Evolutionary conservation across 257 asterid species (phyloP), one percentile per base, ranked within the genome.

Genomic region (Nicotiana attenuata): DNA sequence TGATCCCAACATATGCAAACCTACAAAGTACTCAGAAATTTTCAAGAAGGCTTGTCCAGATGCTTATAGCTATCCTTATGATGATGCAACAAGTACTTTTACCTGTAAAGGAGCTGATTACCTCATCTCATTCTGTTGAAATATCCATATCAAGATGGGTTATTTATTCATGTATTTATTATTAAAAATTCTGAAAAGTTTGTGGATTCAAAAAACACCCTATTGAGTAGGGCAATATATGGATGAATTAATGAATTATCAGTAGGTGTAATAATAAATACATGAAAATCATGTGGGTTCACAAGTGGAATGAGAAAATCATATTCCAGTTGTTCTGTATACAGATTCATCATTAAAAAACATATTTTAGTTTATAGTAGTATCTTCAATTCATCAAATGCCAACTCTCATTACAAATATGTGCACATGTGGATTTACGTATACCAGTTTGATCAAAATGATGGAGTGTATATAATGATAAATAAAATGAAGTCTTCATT

Each of bases 41-140:
- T 91, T 93, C 85, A 92, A 93, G 87, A 81, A 8, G 31, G 85
- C 89, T 75, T 91, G 98, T 85, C 97, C 92, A 1, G 84, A 83
- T 0, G 85, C 94, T n/a, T 92, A 89, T 57, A 91, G 94, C 86
- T 92, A 90, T 77, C 85, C 97, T 16, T 92, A 81, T 33, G 98
- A 94, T 80, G 97, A 91, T 84, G 80, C 79, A 57, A 89, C 89
- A 0, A 90, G 94, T 76, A 89, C 82, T 81, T 94, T 89, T 69
- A 92, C 97, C 14, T 92, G 97, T 86, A 80, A 65, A 2, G 91
- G 90, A 78, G 85, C 90, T 52, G 76, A 88, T 50, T 94, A 92
- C 73, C 60, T 79, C 33, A 85, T 89, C 47, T 10, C 71, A 16
- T 90, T 89, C 41, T 90, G 91, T 75, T 86, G 73, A 82, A 11